Base-by-base conservation (phyloP, 768 basidiomycete species). In the Pholiota conissans region DNA sequence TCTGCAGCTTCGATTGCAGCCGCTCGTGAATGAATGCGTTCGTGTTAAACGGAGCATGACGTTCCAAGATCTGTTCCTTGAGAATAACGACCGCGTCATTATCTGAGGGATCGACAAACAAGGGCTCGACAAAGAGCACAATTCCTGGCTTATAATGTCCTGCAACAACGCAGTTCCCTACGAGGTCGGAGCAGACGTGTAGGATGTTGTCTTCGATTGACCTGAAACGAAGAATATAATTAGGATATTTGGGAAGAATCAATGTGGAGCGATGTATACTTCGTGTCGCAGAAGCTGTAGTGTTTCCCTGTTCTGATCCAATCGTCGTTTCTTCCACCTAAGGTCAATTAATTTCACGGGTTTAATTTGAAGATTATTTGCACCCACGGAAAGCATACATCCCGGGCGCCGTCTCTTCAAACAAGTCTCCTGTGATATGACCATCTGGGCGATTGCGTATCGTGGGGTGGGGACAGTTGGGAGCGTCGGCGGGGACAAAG, bases 391-490 rank as follows among this genome's bases (percentile, higher is more conserved):
- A 84, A 27, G 79, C 64, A 65, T 84, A 88, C 39, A 68, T 63
- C 0, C 84, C 84, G 3, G 80, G 74, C 14, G 69, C 64, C 26
- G 72, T 71, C 67, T 86, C 83, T 61, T 79, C 76, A 74, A 89
- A 89, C 10, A 88, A 66, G 68, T 88, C 86, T 7, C 86, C 86
- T 40, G 86, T 89, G 69, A 86, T 85, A 67, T 84, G 87, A 57
- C 86, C 79, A 5, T 86, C 84, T 65, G 87, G 84, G 0, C 73
- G 65, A 26, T 75, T 65, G 40, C 86, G 77, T 40, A 86, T 67
- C 1, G 80, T 79, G 5, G 59, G 51, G 59, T 85, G 75, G 9
- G 86, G 86, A 65, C 86, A 87, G 64, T 87, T 86, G 32, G 69
- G 71, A 10, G 86, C 85, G 50, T 78, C 74, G 4, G 77, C 74